Base-by-base conservation (phyloP, 225 moss, liverwort and hornwort genomes). In the Anthoceros angustus region DNA sequence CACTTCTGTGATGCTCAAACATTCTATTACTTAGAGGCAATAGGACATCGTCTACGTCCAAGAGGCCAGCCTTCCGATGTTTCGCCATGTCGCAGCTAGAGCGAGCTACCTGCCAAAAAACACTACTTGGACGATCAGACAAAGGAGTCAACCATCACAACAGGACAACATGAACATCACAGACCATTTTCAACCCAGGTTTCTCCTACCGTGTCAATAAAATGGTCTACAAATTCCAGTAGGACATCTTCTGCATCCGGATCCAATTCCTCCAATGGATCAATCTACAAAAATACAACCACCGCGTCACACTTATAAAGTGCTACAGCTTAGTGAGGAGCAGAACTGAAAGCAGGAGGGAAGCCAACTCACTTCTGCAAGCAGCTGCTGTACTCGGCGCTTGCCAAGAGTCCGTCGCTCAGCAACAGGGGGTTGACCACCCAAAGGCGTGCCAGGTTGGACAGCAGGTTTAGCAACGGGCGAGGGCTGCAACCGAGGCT, bases 191-290 rank as follows among this genome's bases (percentile, higher is more conserved):
- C 32, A 32, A 32, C 32, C 32, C 32, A 32, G 32, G 32, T 32
- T 32, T 32, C 32, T 32, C 63, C 10, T 78, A 83, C 98, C 45
- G 79, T 87, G 63, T 98, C 92, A 40, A 98, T 86, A 73, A 98
- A 98, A 43, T 92, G 88, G 43, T 98, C 98, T 18, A 88, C 98
- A 46, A 98, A 83, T 68, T 98, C 98, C 62, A 87, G 72, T 65
- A 98, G 69, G 42, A 92, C 88, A 69, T 98, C 98, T 67, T 86
- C 98, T 62, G 92, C 92, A 43, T 98, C 98, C 25, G 84, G 87
- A 70, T 98, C 98, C 60, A 98, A 78, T 69, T 81, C 81, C 69
- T 89, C 98, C 48, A 73, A 72, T 38, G 92, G 87, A 75, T 98
- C 98, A 2, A 98, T 82, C 87, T 98, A 88, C 43, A 64, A 62